phyloP scores from a whole-genome alignment of 1,284 basidiomycete genomes.

The Cutaneotrichosporon cyanovorans region DNA sequence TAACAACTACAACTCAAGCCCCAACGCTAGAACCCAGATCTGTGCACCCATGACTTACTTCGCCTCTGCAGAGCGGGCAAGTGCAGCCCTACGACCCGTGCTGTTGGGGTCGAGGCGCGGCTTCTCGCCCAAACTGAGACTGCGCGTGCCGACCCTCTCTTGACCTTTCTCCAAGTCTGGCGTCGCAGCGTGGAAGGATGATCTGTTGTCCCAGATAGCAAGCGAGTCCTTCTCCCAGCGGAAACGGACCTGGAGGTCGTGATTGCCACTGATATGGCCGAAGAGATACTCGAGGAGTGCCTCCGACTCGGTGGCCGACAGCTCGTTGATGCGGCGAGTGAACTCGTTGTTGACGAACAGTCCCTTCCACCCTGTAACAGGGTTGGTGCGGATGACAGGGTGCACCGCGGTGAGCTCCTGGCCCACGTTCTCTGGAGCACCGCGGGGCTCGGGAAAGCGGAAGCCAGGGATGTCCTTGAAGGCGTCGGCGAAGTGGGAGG shows the following conservation, averaged over 20 bases:
- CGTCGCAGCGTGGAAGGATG: conserved; percentile 50
- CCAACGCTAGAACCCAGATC: no score
- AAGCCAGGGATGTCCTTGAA: conserved; percentile 13
- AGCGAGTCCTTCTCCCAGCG: conserved; percentile 42
- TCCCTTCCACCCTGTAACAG: conserved; percentile 59
- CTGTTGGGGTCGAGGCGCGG: conserved; percentile 50
- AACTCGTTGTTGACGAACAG: conserved; percentile 58
- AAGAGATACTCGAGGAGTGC: conserved; percentile 16
- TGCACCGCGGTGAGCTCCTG: conserved; percentile 53
- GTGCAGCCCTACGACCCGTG: conserved; percentile 14
- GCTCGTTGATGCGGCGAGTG: conserved; percentile 55
- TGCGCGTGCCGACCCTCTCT: conserved; percentile 54
- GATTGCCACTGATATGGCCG: conserved; percentile 46
- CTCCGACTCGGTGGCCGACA: conserved; percentile 54
- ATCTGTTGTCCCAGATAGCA: conserved; percentile 43
- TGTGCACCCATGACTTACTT: no score
- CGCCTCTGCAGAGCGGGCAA: neutral
- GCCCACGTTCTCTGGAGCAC: conserved; percentile 54
- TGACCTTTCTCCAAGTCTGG: conserved; percentile 49
- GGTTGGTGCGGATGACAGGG: conserved; percentile 43
- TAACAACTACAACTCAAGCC: no score
- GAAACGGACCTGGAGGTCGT: conserved; percentile 58
- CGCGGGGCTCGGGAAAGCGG: conserved; percentile 21
- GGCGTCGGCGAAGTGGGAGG: conserved; percentile 47
- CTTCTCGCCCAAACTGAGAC: conserved; percentile 57